Base-by-base conservation (phyloP, 1,139 yeast genomes). In the Debaryomyces sp. region DNA sequence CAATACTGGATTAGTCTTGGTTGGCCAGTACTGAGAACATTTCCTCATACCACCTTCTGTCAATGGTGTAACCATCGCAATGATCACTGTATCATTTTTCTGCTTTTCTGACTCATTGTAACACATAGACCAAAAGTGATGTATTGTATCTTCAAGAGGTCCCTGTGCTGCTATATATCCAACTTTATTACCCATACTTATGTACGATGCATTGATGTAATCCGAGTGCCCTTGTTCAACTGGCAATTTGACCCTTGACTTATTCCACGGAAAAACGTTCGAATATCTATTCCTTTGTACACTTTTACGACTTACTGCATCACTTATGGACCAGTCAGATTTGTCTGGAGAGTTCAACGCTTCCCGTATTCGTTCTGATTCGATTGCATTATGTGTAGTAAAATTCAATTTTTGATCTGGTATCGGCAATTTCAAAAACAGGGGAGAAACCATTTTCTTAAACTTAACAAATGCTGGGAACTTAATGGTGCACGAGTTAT, bases 121-220 rank as follows among this genome's bases (percentile, higher is more conserved):
- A 35, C 88, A 82, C 96, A 90, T 90, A 49, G 85, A 84, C 99
- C 97, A 92, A 62, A 89, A 90, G 59, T 88, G 92, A 34, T 70
- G 76, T 47, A 75, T 70, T 0, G 97, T 91, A 10, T 60, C 49
- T 2, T 63, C 61, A 5, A 84, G 72, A 0, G 99, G 98, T 0
- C 97, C 81, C 53, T 77, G 81, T 27, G 72, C 58, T 1, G 79
- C 80, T 37, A 76, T 75, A 52, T 73, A 77, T 17, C 52, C 46
- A 32, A 53, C 53, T 1, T 47, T 45, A 22, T 50, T 39, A 10
- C 50, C 51, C 12, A 70, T 48, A 2, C 50, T 51, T 15, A 77
- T 60, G 47, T 68, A 61, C 13, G 79, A 74, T 5, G 81, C 81
- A 55, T 77, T 77, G 33, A 75, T 72, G 55, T 75, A 77, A 52